Conservation (phyloP, 768 basidiomycete species). For the Daedalea quercina region DNA sequence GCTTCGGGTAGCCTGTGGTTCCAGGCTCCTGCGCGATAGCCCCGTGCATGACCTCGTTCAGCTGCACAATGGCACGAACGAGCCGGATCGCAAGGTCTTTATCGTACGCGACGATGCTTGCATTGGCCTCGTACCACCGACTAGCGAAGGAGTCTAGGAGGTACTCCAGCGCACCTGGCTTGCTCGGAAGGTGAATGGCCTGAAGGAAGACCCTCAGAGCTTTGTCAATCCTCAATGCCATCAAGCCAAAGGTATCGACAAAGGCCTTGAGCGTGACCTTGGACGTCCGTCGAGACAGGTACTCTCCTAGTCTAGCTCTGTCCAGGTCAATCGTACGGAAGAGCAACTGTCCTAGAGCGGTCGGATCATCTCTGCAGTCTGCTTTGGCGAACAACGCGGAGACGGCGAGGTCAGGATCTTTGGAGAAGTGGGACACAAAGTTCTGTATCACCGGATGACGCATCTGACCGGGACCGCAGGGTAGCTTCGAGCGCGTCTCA, state of each 20-base stretch:
- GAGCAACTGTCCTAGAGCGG: constrained; percentile 66
- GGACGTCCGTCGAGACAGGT: constrained; percentile 68
- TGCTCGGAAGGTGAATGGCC: constrained; percentile 61
- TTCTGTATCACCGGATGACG: constrained; percentile 60
- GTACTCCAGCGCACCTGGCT: constrained; percentile 48
- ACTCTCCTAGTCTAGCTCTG: constrained; percentile 75
- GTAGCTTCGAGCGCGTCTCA: constrained; percentile 43
- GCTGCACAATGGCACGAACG: constrained; percentile 74
- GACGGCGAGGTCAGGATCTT: constrained; percentile 78
- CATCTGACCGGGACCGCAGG: constrained; percentile 28
- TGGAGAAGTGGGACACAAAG: constrained; percentile 75
- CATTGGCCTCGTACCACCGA: constrained; percentile 89
- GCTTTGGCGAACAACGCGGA: constrained; percentile 59
- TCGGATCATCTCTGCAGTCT: constrained; percentile 55
- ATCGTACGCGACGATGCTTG: constrained; percentile 69
- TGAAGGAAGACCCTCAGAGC: constrained; percentile 87
- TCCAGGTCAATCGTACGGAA: constrained; percentile 85
- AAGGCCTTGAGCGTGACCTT: constrained; percentile 76
- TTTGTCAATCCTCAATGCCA: constrained; percentile 77
- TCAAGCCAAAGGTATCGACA: constrained; percentile 83
- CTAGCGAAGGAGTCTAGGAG: constrained; percentile 80
- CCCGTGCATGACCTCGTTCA: constrained; percentile 84
- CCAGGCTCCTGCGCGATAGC: constrained; percentile 60
- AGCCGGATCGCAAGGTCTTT: constrained; percentile 74
- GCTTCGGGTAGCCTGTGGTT: constrained; percentile 43